Base-by-base conservation (phyloP, 257 asterid genomes). In the Primulina eburnea region DNA sequence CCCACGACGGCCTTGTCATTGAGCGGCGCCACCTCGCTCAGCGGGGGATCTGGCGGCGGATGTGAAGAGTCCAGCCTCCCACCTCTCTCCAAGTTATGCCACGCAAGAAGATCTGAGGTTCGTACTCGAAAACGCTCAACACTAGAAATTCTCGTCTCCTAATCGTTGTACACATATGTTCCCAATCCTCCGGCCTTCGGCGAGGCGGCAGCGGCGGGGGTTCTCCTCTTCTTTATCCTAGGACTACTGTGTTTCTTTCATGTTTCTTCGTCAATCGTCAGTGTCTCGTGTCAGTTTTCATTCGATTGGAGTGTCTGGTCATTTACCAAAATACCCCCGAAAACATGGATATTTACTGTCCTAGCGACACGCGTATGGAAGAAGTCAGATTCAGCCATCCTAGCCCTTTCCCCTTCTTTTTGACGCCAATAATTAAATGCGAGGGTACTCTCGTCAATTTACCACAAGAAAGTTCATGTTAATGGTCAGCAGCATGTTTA, bases 1-100 rank as follows among this genome's bases (percentile, higher is more conserved):
- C 95, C 95, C 1, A 78, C 80, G 55, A 90, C 97, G 70, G 91
- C 97, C 68, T 87, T 88, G 10, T 88, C 93, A 1, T 90, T 89
- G 91, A 83, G 86, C 76, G 90, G 84, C 73, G 92, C 80, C 75
- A 81, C 92, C 68, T 82, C 95, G 33, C 56, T 60, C 72, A 85
- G 92, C 80, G 84, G 83, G 10, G 82, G 78, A 35, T 73, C 79
- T 47, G 52, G 55, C 76, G 87, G 66, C 7, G 79, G 70, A 62
- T 68, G 75, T 14, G 96, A 85, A 47, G 86, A 79, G 66, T 86
- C 90, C 24, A 79, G 89, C 80, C 71, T 65, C 7, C 78, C 74
- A 0, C 61, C 34, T 32, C 60, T 47, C 70, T 70, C 71, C 16
- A 85, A 82, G 60, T 72, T 66, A 57, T 33, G 71, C 3, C 16